Evolutionary conservation across 2,329 filamentous ascomycete species (phyloP), one percentile per base, ranked within the genome.

Genomic region (Hypomyces rosellus): DNA sequence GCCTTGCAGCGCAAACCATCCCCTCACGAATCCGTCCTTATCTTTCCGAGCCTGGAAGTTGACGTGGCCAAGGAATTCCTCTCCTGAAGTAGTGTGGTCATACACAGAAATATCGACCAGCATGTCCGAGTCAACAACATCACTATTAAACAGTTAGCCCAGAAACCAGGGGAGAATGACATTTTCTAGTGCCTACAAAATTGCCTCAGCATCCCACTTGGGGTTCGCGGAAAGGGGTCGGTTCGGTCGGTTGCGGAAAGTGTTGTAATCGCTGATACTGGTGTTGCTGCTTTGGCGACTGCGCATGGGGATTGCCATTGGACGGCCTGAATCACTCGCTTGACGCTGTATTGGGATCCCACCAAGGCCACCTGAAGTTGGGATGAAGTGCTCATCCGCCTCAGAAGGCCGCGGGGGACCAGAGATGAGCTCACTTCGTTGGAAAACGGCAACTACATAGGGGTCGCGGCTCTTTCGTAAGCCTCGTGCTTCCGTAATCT

Each of bases 261-360:
- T 75, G 56, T 70, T 76, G 58, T 77, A 77, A 34, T 95, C 88
- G 34, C 80, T 78, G 56, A 86, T 75, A 63, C 92, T 95, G 50
- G 91, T 96, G 70, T 92, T 91, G 72, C 92, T 97, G 71, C 92
- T 97, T 66, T 97, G 93, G 49, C 93, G 85, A 67, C 91, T 97
- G 62, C 86, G 85, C 89, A 97, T 96, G 2, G 93, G 93, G 57
- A 99, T 97, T 33, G 90, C 89, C 84, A 96, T 92, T 5, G 88
- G 81, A 47, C 86, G 81, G 25, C 90, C 88, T 30, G 85, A 86
- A 60, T 95, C 89, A 64, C 88, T 93, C 51, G 85, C 86, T 55
- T 86, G 83, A 51, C 86, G 78, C 61, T 82, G 79, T 52, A 85
- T 84, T 1, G 81, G 73, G 50, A 84, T 75, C 25, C 80, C 77